These are phyloP conservation scores for Chlamydomonas urium DNA, from an alignment of 139 green algal genomes.

Conservation along the genomic window DNA sequence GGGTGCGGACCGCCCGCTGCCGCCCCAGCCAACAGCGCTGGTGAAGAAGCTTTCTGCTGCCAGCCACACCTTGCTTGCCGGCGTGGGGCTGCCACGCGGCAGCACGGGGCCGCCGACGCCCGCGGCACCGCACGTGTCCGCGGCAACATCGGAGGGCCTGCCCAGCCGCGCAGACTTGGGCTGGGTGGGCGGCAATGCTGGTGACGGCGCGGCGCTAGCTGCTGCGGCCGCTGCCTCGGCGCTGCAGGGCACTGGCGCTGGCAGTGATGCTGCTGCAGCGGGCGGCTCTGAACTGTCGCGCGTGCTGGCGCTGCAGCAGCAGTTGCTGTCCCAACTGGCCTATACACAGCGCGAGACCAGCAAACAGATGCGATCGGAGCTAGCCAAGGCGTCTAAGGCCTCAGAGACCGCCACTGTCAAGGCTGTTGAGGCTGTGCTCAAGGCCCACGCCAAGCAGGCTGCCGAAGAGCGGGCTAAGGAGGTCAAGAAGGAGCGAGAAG, in stretches of 20 bases:
- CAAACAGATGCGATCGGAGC: background rate
- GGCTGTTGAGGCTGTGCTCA: background rate
- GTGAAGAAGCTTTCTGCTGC: background rate
- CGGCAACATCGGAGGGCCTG: no score
- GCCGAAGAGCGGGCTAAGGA: background rate
- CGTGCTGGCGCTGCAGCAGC: constrained; percentile 7
- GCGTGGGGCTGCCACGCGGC: no score
- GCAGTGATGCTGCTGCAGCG: background rate
- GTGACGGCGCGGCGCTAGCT: no score
- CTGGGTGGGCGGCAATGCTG: no score
- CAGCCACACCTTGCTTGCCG: no score
- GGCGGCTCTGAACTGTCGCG: background rate
- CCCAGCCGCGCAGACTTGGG: no score
- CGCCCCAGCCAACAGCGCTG: background rate
- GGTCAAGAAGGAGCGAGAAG: background rate
- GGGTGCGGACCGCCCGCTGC: background rate
- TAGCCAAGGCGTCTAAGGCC: background rate
- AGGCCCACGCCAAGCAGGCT: background rate
- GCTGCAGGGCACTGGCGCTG: no score
- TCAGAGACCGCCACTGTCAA: background rate
- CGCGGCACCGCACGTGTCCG: no score
- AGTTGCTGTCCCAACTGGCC: background rate
- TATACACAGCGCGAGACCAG: background rate
- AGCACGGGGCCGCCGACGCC: no score
- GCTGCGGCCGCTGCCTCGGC: no score